Conservation (phyloP, 2,329 filamentous ascomycete species). For the Amauroascus niger region DNA sequence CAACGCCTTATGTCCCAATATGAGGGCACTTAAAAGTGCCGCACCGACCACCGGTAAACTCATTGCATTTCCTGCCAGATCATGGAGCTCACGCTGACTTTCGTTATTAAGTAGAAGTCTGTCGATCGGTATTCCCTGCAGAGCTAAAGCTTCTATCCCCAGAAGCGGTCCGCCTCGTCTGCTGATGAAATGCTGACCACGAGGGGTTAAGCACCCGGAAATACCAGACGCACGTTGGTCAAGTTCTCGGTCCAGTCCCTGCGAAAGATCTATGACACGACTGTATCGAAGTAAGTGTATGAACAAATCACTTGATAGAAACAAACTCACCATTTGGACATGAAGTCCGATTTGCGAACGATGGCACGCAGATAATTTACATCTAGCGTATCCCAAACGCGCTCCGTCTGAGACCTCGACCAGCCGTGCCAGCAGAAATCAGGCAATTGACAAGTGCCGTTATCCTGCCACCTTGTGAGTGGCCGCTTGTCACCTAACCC, state of each 20-base stretch:
- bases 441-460: conserved; percentile 44
- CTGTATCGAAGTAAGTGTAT: conserved; percentile 19
- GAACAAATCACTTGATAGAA: not conserved
- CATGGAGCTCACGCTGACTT: conserved; percentile 51
- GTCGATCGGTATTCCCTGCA: conserved; percentile 60
- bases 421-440: conserved; percentile 48
- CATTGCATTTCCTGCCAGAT: conserved; percentile 75
- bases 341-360: conserved; percentile 45
- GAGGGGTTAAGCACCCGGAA: conserved; percentile 58
- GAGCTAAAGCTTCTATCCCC: conserved; percentile 51
- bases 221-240: conserved; percentile 47
- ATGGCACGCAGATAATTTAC: conserved; percentile 48
- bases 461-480: conserved; percentile 51
- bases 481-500: conserved; percentile 47
- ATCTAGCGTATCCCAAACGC: conserved; percentile 59
- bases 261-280: conserved; percentile 53
- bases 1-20: conserved; percentile 31
- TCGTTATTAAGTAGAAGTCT: conserved; percentile 56
- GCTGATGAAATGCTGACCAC: conserved; percentile 52
- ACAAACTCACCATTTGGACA: conserved; percentile 43
- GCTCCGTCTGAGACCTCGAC: conserved; percentile 44
- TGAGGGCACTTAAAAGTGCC: conserved; percentile 51
- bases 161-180: conserved; percentile 51
- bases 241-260: conserved; percentile 57
- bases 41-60: conserved; percentile 60